Evolutionary conservation across 805 yeast genomes (phyloP), one percentile per base, ranked within the genome.

Genomic region (Huiozyma sinensis): DNA sequence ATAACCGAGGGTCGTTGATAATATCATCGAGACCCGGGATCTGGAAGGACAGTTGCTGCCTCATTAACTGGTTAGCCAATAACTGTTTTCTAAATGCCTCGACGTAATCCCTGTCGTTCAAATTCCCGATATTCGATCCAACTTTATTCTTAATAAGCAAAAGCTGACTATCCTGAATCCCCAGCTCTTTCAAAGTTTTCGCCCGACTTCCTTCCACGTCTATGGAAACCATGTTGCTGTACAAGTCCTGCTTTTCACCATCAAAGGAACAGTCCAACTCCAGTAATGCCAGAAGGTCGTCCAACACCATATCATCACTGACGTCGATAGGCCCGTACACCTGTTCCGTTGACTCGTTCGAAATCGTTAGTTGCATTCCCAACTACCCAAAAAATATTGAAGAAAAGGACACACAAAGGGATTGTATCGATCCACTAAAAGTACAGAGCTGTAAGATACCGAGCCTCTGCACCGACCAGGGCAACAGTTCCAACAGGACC

Each of bases 211-310:
- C 40, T 10, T 41, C 30, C 1, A 47, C 40, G 10, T 52, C 52
- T 33, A 84, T 51, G 5, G 62, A 54, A 28, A 64, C 64, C 46
- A 73, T 72, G 48, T 79, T 71, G 52, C 67, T 67, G 24, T 67
- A 57, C 39, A 86, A 52, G n/a, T 67, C 60, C 55, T 81, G 83
- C 11, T 63, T 53, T 0, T 57, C 53, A 4, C 72, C 63, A 8
- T 67, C 64, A 41, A 81, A 71, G 10, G 68, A 71, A 7, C 87
- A 72, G 55, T 86, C 95, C 1, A 81, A 77, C 47, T 80, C 81
- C 7, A 88, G 56, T 50, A 81, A 77, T 0, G 90, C 94, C 47
- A 75, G 71, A 50, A 89, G 72, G 58, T 88, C 95, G 10, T 60
- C 68, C 7, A 87, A 58, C 0, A 77, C 58, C 68, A 87, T 72